Conservation (phyloP, 192 early-diverging fungal species). For the Geranomyces variabilis region DNA sequence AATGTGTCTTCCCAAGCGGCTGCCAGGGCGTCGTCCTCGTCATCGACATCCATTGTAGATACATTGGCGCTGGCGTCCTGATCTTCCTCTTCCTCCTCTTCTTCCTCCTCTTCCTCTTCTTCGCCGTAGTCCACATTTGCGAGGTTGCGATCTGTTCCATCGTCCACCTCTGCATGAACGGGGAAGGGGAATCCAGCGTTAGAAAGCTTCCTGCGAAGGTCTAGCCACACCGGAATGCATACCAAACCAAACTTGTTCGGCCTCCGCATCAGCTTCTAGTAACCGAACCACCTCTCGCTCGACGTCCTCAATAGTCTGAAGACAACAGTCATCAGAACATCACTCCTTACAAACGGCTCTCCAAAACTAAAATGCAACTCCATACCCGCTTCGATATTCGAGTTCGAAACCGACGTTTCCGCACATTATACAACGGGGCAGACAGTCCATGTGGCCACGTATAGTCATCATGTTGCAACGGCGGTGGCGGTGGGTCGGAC, state of each 20-base stretch:
- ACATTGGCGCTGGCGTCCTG: slow-evolving; percentile 35
- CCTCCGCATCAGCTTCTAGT: slow-evolving; percentile 69
- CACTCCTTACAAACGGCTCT: not conserved
- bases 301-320: slow-evolving; percentile 77
- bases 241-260: slow-evolving; percentile 74
- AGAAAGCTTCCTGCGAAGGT: slow-evolving; percentile 32
- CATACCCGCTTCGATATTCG: slow-evolving; percentile 73
- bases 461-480: slow-evolving; percentile 62
- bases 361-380: not conserved
- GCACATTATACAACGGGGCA: slow-evolving; percentile 71
- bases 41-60: slow-evolving; percentile 40
- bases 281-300: slow-evolving; percentile 82
- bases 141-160: slow-evolving; percentile 38
- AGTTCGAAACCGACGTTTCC: slow-evolving; percentile 81
- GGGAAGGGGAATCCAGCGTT: slow-evolving; percentile 35
- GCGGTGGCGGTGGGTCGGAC: slow-evolving; percentile 13
- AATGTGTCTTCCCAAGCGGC: slow-evolving; percentile 49
- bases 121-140: slow-evolving; percentile 37
- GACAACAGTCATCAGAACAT: not conserved
- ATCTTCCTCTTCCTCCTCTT: slow-evolving; percentile 47
- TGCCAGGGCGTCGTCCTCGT: slow-evolving; percentile 55
- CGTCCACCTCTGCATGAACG: slow-evolving; percentile 46
- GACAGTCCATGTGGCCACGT: slow-evolving; percentile 80
- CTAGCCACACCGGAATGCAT: slow-evolving; percentile 36
- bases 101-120: slow-evolving; percentile 39